These are phyloP conservation scores for Stipa capillata DNA, from an alignment of 176 grass and related monocot species.

Conservation along the genomic window DNA sequence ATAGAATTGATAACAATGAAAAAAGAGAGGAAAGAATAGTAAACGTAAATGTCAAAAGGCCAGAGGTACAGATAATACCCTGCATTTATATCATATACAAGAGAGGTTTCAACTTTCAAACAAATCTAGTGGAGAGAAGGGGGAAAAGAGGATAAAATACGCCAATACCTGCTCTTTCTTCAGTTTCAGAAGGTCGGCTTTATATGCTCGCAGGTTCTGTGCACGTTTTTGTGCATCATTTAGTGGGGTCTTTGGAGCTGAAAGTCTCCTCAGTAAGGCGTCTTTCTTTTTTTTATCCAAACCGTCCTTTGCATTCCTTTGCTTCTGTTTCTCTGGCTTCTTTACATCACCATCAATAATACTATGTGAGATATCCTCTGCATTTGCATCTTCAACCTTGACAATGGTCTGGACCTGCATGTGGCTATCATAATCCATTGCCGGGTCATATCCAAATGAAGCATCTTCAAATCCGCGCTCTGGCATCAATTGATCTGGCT, in stretches of 20 bases:
- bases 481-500: constrained; percentile 81
- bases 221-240: constrained; percentile 93
- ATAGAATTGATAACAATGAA: neutral
- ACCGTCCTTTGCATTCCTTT: constrained; percentile 49
- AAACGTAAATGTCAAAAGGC: neutral
- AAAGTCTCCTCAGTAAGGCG: constrained; percentile 41
- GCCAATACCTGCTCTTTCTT: constrained; percentile 81
- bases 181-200: constrained; percentile 79
- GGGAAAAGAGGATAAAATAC: neutral
- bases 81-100: neutral
- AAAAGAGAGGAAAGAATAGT: neutral
- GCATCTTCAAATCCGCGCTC: constrained; percentile 54
- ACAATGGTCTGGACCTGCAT: constrained; percentile 31
- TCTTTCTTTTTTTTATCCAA: constrained; percentile 79
- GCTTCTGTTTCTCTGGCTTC: constrained; percentile 56
- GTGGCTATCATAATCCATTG: constrained; percentile 74
- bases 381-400: constrained; percentile 36
- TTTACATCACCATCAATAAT: constrained; percentile 41
- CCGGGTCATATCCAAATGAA: constrained; percentile 71
- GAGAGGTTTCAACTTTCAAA: neutral
- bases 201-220: constrained; percentile 73
- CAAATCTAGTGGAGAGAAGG: neutral
- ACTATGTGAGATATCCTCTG: constrained; percentile 30
- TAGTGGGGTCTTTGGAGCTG: constrained; percentile 45
- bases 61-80: neutral